Conservation (phyloP, 345 rosid genomes). For the Arabidopsis suecica region DNA sequence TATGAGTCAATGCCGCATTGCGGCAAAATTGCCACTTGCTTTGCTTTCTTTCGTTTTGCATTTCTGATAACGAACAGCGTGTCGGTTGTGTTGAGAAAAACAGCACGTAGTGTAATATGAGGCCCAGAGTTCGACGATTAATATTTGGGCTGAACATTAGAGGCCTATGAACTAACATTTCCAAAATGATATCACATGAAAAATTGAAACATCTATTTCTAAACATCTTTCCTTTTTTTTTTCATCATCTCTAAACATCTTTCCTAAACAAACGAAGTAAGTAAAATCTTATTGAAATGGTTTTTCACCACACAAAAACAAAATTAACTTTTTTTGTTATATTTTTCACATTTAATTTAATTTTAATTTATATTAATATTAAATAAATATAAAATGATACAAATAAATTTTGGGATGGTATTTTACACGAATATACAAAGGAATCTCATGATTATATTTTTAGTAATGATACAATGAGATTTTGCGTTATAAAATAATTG, state of each 20-base stretch:
- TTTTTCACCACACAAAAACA: no score
- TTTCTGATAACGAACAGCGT: neutral
- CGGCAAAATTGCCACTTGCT: neutral
- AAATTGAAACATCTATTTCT: no score
- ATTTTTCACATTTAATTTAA: no score
- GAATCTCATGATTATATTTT: slow-evolving; percentile 29
- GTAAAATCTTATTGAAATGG: no score
- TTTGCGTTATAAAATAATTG: slow-evolving; percentile 16
- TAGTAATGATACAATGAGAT: slow-evolving; percentile 33
- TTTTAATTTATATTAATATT: no score
- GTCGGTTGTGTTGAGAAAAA: neutral
- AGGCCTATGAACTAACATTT: slow-evolving; percentile 4
- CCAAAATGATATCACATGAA: no score
- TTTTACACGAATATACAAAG: neutral
- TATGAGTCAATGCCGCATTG: neutral
- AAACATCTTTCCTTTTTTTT: no score
- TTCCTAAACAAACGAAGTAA: no score
- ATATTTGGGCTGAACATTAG: neutral
- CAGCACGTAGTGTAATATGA: neutral
- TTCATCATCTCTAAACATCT: no score
- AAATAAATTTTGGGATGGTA: neutral
- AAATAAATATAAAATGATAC: neutral
- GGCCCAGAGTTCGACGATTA: neutral
- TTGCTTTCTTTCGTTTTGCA: slow-evolving; percentile 17
- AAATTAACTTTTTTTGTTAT: no score